These are phyloP conservation scores for Aspergillus bridgeri DNA, from an alignment of 495 filamentous ascomycete genomes.

Conservation along the genomic window DNA sequence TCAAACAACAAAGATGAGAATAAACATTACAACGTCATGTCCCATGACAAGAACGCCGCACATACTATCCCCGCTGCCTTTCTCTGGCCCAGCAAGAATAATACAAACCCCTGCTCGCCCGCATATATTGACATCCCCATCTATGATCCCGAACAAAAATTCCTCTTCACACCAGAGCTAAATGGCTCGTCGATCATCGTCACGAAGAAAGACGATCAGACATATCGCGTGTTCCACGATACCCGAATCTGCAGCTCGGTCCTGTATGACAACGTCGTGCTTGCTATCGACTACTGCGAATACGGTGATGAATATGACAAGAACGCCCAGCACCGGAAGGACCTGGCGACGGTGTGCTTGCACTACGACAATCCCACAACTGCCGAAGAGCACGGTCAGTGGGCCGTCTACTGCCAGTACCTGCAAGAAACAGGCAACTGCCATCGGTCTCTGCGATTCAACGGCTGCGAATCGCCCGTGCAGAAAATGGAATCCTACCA, in stretches of 20 bases:
- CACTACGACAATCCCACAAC: background rate
- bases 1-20: background rate
- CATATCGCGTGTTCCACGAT: background rate
- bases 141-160: background rate
- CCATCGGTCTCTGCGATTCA: background rate
- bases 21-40: background rate
- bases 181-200: background rate
- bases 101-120: background rate
- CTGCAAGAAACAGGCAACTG: background rate
- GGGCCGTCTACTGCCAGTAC: background rate
- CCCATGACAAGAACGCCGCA: background rate
- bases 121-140: background rate
- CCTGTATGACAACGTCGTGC: background rate
- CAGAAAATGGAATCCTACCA: background rate
- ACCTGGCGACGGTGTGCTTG: background rate
- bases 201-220: background rate
- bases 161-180: background rate
- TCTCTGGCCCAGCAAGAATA: background rate
- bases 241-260: background rate
- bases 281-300: background rate
- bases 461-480: background rate
- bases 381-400: background rate
- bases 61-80: background rate
- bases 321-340: background rate
- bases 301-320: background rate